Evolutionary conservation across 306 rosid species (phyloP).

Genomic region (Pyrus bretschneideri): DNA sequence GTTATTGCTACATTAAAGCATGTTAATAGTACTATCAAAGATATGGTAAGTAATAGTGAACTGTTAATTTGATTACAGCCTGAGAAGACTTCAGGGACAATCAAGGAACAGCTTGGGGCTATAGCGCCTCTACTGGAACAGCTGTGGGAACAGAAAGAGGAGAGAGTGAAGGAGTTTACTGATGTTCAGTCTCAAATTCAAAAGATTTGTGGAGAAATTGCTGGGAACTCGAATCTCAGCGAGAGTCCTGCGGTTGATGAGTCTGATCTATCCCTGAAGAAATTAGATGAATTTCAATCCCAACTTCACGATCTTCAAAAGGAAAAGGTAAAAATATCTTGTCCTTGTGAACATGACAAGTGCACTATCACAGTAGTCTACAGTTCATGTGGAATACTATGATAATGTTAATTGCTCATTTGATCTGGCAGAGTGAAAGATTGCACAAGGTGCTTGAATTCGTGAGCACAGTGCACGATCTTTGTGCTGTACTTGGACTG

Average conservation of each 20-base stretch:
- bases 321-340: slow-evolving; percentile 63
- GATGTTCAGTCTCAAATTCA: slow-evolving; percentile 89
- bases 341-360: not conserved
- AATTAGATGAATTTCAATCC: slow-evolving; percentile 73
- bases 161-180: slow-evolving; percentile 77
- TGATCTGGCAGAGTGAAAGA: slow-evolving; percentile 68
- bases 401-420: slow-evolving; percentile 15
- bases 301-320: slow-evolving; percentile 96
- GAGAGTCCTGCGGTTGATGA: slow-evolving; percentile 65
- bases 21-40: not conserved
- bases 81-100: slow-evolving; percentile 47
- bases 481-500: slow-evolving; percentile 95
- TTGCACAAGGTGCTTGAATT: slow-evolving; percentile 84
- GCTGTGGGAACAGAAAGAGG: slow-evolving; percentile 86
- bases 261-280: slow-evolving; percentile 77
- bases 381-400: slow-evolving; percentile 6
- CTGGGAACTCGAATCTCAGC: slow-evolving; percentile 54
- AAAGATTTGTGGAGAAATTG: slow-evolving; percentile 88
- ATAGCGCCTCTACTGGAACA: slow-evolving; percentile 87
- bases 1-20: not conserved
- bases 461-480: slow-evolving; percentile 85
- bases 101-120: slow-evolving; percentile 69
- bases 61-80: slow-evolving; percentile 30
- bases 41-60: not conserved
- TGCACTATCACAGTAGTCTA: slow-evolving; percentile 4